Evolutionary conservation across 2,329 filamentous ascomycete genomes (phyloP).

Genomic region (Hymenotorrendiella dingleyae): DNA sequence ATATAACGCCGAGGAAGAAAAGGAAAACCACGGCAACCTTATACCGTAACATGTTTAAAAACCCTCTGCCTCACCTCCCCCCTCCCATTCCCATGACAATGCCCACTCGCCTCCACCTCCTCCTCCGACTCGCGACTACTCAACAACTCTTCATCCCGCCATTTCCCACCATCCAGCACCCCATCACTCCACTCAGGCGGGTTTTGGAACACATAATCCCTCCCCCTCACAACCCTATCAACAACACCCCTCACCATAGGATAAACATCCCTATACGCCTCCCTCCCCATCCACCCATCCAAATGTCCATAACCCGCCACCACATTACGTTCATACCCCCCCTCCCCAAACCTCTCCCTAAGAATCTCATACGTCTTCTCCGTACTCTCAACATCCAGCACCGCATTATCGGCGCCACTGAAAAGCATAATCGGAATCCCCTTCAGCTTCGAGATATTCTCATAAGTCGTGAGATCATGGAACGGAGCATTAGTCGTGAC

Average conservation of each 20-base stretch:
- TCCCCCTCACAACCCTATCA: conserved; percentile 39
- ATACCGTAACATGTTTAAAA: too few species aligned
- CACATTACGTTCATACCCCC: conserved; percentile 45
- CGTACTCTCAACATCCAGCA: conserved; percentile 48
- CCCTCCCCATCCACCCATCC: conserved; percentile 57
- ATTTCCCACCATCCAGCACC: too few species aligned
- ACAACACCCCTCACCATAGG: conserved; percentile 49
- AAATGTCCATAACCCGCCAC: conserved; percentile 54
- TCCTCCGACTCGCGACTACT: too few species aligned
- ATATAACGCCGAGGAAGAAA: too few species aligned
- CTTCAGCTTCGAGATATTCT: conserved; percentile 45
- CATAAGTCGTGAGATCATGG: conserved; percentile 40
- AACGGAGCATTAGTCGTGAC: conserved; percentile 46
- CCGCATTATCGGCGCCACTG: conserved; percentile 50
- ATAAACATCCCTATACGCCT: conserved; percentile 54
- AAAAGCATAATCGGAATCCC: conserved; percentile 52
- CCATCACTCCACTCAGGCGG: too few species aligned
- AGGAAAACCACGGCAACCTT: too few species aligned
- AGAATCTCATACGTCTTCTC: conserved; percentile 48
- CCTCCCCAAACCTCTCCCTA: conserved; percentile 44
- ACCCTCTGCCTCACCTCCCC: too few species aligned
- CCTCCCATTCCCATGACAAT: too few species aligned
- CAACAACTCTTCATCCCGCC: too few species aligned
- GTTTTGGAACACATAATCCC: conserved; percentile 24
- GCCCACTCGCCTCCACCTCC: too few species aligned